Conservation (phyloP, 768 basidiomycete genomes). For the Pleurotus salmoneostramineus region DNA sequence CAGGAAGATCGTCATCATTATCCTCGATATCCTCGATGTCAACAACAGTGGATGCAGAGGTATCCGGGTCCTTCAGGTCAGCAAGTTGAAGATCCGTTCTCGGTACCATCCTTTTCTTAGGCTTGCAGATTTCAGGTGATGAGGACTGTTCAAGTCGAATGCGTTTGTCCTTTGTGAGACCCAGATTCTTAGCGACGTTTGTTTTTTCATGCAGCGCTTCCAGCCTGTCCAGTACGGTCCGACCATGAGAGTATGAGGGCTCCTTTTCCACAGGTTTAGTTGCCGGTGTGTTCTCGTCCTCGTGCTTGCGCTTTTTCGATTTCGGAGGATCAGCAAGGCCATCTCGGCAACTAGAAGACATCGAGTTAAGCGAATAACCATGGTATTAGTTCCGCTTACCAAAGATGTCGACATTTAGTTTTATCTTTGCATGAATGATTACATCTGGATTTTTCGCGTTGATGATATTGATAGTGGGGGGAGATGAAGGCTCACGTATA, state of each 20-base stretch:
- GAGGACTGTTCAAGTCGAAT: conserved; percentile 36
- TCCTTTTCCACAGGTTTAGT: too few relatives aligned
- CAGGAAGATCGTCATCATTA: conserved; percentile 43
- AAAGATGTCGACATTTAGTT: conserved; percentile 67
- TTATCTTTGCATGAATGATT: conserved; percentile 83
- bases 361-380: conserved; percentile 8
- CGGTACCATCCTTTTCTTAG: conserved; percentile 16
- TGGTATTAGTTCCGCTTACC: conserved; percentile 37
- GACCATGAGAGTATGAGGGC: conserved; percentile 19
- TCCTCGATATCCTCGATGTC: conserved; percentile 22
- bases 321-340: conserved; percentile 50
- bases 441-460: conserved; percentile 42
- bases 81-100: conserved; percentile 52
- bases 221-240: conserved; percentile 31
- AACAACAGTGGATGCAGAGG: conserved; percentile 16
- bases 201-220: conserved; percentile 40
- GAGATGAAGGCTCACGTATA: conserved; percentile 39
- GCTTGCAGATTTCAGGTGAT: conserved; percentile 4
- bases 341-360: conserved; percentile 63
- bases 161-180: conserved; percentile 33
- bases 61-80: conserved; percentile 25
- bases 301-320: conserved; percentile 16
- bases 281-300: too few relatives aligned
- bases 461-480: not conserved
- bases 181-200: conserved; percentile 33